A percentile compares a stretch with the other conserved stretches of the same genome.
Conservation (phyloP, 2,329 filamentous ascomycete genomes). For the Albifimbria verrucaria region DNA sequence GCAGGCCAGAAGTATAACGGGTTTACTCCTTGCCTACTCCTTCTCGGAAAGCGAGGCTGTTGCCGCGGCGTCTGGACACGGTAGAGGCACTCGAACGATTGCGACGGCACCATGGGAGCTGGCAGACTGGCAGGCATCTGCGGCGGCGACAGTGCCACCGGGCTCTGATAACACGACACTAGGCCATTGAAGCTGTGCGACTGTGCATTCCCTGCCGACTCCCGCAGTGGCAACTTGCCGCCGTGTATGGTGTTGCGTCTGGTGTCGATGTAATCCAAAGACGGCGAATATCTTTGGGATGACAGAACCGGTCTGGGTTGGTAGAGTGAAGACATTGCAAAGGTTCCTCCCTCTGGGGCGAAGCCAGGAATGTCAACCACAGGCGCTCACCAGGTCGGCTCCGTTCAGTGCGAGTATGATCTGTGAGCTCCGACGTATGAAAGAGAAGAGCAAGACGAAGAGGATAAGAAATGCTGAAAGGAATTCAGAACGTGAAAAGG, state of each 20-base stretch:
- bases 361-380: slow-evolving; percentile 28
- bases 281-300: slow-evolving; percentile 47
- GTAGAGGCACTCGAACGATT: slow-evolving; percentile 41
- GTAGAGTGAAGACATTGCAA: slow-evolving; percentile 36
- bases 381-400: slow-evolving; percentile 14
- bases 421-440: slow-evolving; percentile 24
- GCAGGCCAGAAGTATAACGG: slow-evolving; percentile 60
- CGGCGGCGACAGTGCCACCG: slow-evolving; percentile 39
- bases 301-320: slow-evolving; percentile 45
- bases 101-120: slow-evolving; percentile 49
- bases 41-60: slow-evolving; percentile 31
- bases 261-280: slow-evolving; percentile 43
- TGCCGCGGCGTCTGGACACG: slow-evolving; percentile 33
- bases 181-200: slow-evolving; percentile 36
- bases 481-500: slow-evolving; percentile 42
- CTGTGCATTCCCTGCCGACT: slow-evolving; percentile 52
- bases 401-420: slow-evolving; percentile 3
- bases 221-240: slow-evolving; percentile 45
- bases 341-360: slow-evolving; percentile 12
- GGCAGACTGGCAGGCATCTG: slow-evolving; percentile 45
- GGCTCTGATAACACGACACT: slow-evolving; percentile 42
- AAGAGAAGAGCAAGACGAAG: slow-evolving; percentile 29
- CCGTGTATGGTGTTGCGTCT: slow-evolving; percentile 36
- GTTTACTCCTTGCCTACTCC: slow-evolving; percentile 42
- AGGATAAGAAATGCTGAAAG: slow-evolving; percentile 41